Base-by-base conservation (phyloP, 345 rosid genomes). In the Lumnitzera racemosa region DNA sequence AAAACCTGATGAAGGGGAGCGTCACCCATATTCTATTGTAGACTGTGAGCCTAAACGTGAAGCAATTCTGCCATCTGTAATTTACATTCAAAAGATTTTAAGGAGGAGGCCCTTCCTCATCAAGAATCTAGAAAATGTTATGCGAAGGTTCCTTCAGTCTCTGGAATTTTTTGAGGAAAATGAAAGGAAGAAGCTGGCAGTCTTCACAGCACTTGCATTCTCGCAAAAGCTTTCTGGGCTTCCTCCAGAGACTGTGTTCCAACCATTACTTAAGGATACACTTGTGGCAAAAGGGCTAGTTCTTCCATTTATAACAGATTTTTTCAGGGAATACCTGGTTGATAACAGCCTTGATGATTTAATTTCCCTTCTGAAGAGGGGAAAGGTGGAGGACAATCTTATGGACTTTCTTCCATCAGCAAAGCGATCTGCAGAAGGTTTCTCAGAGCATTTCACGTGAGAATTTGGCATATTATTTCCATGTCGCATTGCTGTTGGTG, bases 211-310 rank as follows among this genome's bases (percentile, higher is more conserved):
- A 0, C 99, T 95, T 66, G 89, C 96, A 12, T 90, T 95, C 78
- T 85, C 99, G 56, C 99, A 90, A 87, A 95, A 90, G 70, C 83
- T 90, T 46, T 94, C 99, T 24, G 99, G 99, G 66, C 83, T 95
- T 59, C 99, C 97, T 59, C 91, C 96, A 0, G 99, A 95, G 81
- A 88, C 94, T 10, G 99, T 95, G 56, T 83, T 95, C 77, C 96
- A 90, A 76, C 98, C 98, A 52, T 68, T 90, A 74, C 94, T 95
- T 49, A 95, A 95, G 84, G 99, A 90, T 75, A 90, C 88, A 75
- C 99, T 95, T 57, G 96, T 90, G 73, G 89, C 83, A 72, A 95
- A 95, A 78, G 99, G 99, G 92, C 77, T 95, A 83, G 99, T 95
- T 67, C 99, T 95, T 64, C 61, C 91, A 5, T 95, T 95, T 54